Conservation (phyloP, 1,139 yeast species). For the Pneumocystis oryctolagi region DNA sequence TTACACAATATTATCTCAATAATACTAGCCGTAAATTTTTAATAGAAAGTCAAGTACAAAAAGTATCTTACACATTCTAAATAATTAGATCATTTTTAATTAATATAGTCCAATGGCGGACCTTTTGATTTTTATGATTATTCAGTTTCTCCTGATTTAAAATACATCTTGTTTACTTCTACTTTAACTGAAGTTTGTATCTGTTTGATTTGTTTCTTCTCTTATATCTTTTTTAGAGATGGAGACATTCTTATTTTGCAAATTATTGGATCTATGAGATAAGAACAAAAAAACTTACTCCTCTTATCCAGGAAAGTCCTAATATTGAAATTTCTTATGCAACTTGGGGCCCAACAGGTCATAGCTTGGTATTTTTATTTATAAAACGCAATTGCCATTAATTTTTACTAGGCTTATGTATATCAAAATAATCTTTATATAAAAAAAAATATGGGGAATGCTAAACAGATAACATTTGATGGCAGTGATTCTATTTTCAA, state of each 20-base stretch:
- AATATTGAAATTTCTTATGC: slow-evolving; percentile 33
- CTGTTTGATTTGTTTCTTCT: too few relatives aligned
- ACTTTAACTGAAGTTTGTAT: slow-evolving; percentile 23
- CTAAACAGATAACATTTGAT: slow-evolving; percentile 42
- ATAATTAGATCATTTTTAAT: too few relatives aligned
- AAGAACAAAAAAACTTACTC: slow-evolving; percentile 26
- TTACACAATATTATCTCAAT: background rate
- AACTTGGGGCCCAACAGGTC: slow-evolving; percentile 61
- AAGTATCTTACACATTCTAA: background rate
- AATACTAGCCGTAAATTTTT: background rate
- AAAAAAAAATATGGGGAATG: slow-evolving; percentile 24
- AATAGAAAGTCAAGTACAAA: background rate
- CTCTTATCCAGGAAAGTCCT: slow-evolving; percentile 27
- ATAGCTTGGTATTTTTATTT: slow-evolving; percentile 49
- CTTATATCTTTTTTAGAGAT: slow-evolving; percentile 30
- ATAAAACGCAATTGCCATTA: too few relatives aligned
- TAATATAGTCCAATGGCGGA: background rate
- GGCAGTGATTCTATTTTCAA: slow-evolving; percentile 58
- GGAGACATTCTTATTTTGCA: slow-evolving; percentile 64
- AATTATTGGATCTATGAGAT: slow-evolving; percentile 49
- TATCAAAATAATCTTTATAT: slow-evolving; percentile 45
- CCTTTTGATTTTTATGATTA: background rate
- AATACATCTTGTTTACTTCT: slow-evolving; percentile 21
- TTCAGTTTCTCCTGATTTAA: slow-evolving; percentile 11
- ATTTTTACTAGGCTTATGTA: background rate